Evolutionary conservation across 108 stramenopile genomes (phyloP).

Genomic region (Cyclotella distinguenda): DNA sequence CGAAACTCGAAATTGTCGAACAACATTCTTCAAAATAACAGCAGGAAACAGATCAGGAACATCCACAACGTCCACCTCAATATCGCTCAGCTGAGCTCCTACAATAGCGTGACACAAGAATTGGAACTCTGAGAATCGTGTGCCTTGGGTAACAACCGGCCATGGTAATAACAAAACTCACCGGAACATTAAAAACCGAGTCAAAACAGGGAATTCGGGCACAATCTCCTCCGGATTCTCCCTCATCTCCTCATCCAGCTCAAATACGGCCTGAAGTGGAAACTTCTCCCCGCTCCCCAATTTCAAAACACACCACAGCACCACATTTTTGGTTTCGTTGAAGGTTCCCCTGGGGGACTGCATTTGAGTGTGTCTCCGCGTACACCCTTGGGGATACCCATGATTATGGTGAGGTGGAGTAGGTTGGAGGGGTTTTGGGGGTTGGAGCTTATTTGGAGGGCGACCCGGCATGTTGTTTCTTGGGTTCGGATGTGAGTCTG

Average conservation of each 20-base stretch:
- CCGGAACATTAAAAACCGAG: slow-evolving; percentile 81
- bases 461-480: slow-evolving; percentile 65
- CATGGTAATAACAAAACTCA: too few species aligned
- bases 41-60: slow-evolving; percentile 57
- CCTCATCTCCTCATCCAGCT: slow-evolving; percentile 38
- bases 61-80: slow-evolving; percentile 64
- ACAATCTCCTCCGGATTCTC: slow-evolving; percentile 35
- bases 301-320: slow-evolving; percentile 83
- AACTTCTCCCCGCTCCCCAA: slow-evolving; percentile 87
- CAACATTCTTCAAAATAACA: slow-evolving; percentile 72
- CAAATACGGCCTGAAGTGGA: slow-evolving; percentile 79
- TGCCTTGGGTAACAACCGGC: too few species aligned
- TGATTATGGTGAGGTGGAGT: slow-evolving; percentile 81
- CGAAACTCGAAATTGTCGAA: slow-evolving; percentile 76
- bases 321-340: slow-evolving; percentile 77
- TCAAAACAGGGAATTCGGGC: slow-evolving; percentile 70
- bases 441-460: slow-evolving; percentile 87
- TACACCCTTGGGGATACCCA: slow-evolving; percentile 69
- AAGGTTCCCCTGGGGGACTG: slow-evolving; percentile 84
- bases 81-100: slow-evolving; percentile 81
- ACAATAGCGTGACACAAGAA: too few species aligned
- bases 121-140: too few species aligned
- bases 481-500: slow-evolving; percentile 74
- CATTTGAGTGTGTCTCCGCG: slow-evolving; percentile 70
- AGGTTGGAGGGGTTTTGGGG: slow-evolving; percentile 78